These are phyloP conservation scores for Prototheca wickerhamii DNA, from an alignment of 163 green algal species.

Conservation along the genomic window DNA sequence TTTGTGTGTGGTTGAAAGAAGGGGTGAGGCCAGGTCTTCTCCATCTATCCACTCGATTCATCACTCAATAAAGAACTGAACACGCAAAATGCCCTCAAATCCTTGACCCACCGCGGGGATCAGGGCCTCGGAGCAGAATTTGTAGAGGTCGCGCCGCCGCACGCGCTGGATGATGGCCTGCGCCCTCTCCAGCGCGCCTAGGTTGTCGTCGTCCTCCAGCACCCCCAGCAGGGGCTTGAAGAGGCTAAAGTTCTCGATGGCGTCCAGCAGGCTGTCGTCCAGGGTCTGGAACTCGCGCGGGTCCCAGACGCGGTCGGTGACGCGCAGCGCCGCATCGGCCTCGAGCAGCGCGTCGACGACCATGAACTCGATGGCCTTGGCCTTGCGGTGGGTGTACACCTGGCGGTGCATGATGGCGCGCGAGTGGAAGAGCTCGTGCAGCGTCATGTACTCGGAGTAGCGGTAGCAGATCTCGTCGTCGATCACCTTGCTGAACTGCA, in stretches of 20 bases:
- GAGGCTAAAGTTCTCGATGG: constrained; percentile 34
- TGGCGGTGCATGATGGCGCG: constrained; percentile 41
- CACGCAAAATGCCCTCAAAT: too few relatives aligned
- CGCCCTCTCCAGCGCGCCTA: constrained; percentile 8
- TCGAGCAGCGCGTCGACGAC: constrained; percentile 44
- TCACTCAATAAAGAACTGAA: too few relatives aligned
- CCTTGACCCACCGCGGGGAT: constrained; percentile 5
- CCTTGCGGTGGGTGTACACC: constrained; percentile 48
- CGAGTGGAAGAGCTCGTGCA: constrained; percentile 48
- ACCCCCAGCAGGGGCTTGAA: constrained; percentile 7
- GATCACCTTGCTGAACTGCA: constrained; percentile 44
- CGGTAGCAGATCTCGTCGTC: constrained; percentile 49
- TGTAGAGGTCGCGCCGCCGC: constrained; percentile 43
- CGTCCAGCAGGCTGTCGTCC: constrained; percentile 41
- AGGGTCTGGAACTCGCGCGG: constrained; percentile 30
- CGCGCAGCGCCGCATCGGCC: constrained; percentile 31
- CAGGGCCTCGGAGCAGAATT: constrained; percentile 24
- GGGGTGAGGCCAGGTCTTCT: background rate
- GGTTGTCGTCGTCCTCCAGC: constrained; percentile 15
- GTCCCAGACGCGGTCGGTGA: constrained; percentile 28
- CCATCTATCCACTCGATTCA: too few relatives aligned
- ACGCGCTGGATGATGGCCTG: constrained; percentile 37
- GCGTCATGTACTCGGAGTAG: constrained; percentile 45
- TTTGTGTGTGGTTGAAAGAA: background rate
- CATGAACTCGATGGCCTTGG: constrained; percentile 50